Base-by-base conservation (phyloP, 2,329 filamentous ascomycete species). In the Zymoseptoria passerinii region DNA sequence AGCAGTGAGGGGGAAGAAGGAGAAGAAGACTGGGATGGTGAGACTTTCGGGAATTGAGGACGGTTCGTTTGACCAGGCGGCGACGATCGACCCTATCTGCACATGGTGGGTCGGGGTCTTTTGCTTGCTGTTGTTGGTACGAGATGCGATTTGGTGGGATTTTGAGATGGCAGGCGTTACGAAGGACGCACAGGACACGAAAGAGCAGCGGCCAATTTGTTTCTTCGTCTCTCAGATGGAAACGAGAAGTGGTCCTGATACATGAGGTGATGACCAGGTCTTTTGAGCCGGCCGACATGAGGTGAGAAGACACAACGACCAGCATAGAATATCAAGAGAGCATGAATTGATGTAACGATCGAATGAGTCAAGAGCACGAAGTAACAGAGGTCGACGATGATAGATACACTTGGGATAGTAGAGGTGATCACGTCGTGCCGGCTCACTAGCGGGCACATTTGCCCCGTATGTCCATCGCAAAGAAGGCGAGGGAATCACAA, bases 1-100 rank as follows among this genome's bases (percentile, higher is more conserved):
- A 50, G 16, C 13, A 57, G 58, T 9, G 58, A 49, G 7, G 56
- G 58, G 44, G 56, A 50, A 29, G 56, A 56, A 44, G 35, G n/a
- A 5, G 35, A 44, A 16, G 35, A 44, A 6, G 35, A 16, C 13
- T 44, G 35, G 35, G 35, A 44, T 13, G 35, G 7, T 16, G 13
- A 16, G 35, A 44, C 35, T 44, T 44, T 44, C 13, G n/a, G 35
- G n/a, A 16, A 1, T 16, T 13, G n/a, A 16, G 10, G n/a, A 5
- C n/a, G 13, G 7, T 44, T 44, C 35, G 7, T 16, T 44, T n/a
- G 10, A 16, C 35, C 35, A n/a, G 35, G 35, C 35, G 35, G 35
- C 35, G 35, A 44, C 6, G 35, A 44, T 13, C 35, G 35, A 44
- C 13, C 1, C 4, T 16, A 16, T 44, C 35, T 10, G 35, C 10